Conservation (phyloP, 768 basidiomycete species). For the Tephrocybe sp. region DNA sequence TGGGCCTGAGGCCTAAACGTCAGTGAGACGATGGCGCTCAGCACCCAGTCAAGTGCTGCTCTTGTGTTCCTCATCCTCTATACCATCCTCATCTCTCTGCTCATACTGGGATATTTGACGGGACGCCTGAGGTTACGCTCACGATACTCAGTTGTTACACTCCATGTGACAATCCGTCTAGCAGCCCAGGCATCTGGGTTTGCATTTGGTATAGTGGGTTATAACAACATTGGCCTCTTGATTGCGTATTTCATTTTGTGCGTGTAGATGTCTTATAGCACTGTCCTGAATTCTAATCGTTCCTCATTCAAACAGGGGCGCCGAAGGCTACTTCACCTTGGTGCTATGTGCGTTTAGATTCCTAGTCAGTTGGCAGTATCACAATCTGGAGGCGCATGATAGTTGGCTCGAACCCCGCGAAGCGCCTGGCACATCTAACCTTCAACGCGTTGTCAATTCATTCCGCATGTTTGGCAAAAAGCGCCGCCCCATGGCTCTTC, state of each 20-base stretch:
- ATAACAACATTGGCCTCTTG: conserved; percentile 23
- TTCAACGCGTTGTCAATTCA: conserved; percentile 20
- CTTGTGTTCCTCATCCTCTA: conserved; percentile 32
- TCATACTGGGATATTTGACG: conserved; percentile 23
- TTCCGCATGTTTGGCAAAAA: conserved; percentile 21
- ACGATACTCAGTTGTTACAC: conserved; percentile 27
- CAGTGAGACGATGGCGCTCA: conserved; percentile 12
- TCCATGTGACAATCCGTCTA: conserved; percentile 30
- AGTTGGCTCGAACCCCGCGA: conserved; percentile 33
- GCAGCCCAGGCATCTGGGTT: conserved; percentile 31
- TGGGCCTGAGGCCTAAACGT: background rate
- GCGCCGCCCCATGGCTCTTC: conserved; percentile 25
- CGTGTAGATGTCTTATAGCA: background rate
- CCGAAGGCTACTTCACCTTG: conserved; percentile 31
- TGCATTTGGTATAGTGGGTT: conserved; percentile 30
- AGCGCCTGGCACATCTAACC: conserved; percentile 12
- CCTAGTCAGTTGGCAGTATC: conserved; percentile 34
- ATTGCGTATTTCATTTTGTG: conserved; percentile 29
- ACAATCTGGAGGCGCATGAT: conserved; percentile 25
- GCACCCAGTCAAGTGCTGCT: conserved; percentile 25
- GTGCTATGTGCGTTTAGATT: conserved; percentile 33
- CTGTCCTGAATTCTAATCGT: background rate
- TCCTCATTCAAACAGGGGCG: conserved; percentile 13
- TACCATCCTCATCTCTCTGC: conserved; percentile 23
- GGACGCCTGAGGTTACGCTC: conserved; percentile 26